A percentile compares a stretch with the other conserved stretches of the same genome.
These are phyloP conservation scores for Ascochyta viciae-villosae DNA, from an alignment of 2,329 filamentous ascomycete species.

Conservation along the genomic window DNA sequence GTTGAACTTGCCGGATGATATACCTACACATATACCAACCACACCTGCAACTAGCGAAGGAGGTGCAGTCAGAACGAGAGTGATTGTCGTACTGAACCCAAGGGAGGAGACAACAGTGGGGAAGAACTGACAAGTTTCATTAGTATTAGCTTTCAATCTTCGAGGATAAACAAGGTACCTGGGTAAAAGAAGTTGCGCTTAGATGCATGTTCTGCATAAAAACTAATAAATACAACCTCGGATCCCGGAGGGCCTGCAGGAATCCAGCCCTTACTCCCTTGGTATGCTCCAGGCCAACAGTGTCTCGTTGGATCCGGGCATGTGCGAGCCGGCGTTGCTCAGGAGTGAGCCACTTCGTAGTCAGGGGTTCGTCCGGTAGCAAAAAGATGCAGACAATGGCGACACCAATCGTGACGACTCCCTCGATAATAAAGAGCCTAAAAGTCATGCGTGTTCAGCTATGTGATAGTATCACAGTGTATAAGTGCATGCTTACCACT, in stretches of 20 bases:
- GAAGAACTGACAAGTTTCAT: slow-evolving; percentile 45
- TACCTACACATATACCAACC: slow-evolving; percentile 42
- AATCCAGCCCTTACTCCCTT: slow-evolving; percentile 57
- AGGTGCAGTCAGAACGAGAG: slow-evolving; percentile 56
- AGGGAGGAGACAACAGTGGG: slow-evolving; percentile 59
- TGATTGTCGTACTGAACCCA: slow-evolving; percentile 58
- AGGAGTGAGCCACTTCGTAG: slow-evolving; percentile 53
- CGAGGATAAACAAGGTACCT: slow-evolving; percentile 6
- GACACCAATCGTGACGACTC: slow-evolving; percentile 35
- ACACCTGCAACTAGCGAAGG: slow-evolving; percentile 30
- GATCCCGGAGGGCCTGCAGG: slow-evolving; percentile 58
- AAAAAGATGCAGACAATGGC: slow-evolving; percentile 46
- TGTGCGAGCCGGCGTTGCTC: slow-evolving; percentile 52
- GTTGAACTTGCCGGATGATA: slow-evolving; percentile 49
- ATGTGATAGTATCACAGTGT: too few relatives aligned
- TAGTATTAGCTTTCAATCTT: not conserved
- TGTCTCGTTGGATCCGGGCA: slow-evolving; percentile 53
- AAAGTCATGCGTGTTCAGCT: too few relatives aligned
- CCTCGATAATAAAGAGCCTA: slow-evolving; percentile 34
- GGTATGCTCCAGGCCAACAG: slow-evolving; percentile 53
- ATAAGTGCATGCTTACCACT: slow-evolving; percentile 7
- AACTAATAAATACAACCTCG: slow-evolving; percentile 61
- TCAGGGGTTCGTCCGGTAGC: slow-evolving; percentile 47
- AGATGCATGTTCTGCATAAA: slow-evolving; percentile 64
- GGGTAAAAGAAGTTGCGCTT: slow-evolving; percentile 55